Evolutionary conservation across 2,329 filamentous ascomycete genomes (phyloP), one percentile per base, ranked within the genome.

Genomic region (Calonectria ilicicola): DNA sequence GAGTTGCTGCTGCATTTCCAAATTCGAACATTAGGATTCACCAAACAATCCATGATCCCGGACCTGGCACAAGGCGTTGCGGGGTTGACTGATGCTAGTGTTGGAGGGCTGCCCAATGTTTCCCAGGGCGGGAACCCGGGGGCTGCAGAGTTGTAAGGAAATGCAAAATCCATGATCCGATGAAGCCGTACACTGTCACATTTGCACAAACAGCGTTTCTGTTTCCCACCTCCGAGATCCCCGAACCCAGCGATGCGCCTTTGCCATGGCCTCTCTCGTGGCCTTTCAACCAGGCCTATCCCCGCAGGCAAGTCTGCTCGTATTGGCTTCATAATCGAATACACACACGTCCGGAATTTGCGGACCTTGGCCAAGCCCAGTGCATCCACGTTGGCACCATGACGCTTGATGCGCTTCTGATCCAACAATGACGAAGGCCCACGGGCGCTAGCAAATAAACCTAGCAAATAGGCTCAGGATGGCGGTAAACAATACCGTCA

Each of bases 81-180:
- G 77, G 77, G 77, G 77, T 78, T 75, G 72, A 68, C 73, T 67
- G 71, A 72, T 78, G 72, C 73, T 78, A 77, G 73, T 75, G 77
- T 65, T 74, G 69, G 29, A 38, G 62, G 69, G 67, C 70, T 27
- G 23, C 32, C 23, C 77, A 76, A 70, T 42, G 62, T 49, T 72
- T 74, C 73, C 75, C 72, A 72, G 79, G 71, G 68, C 65, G 72
- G 69, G 47, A 77, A 77, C 49, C 72, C 75, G 70, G 73, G 67
- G 58, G 40, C 27, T 23, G 47, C 23, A 49, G 35, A 32, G 49
- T 23, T 40, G 40, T 44, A 58, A 53, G 58, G 17, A 53, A 42
- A 42, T 42, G 32, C 21, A 19, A 60, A 60, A 72, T 46, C 44
- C 53, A 23, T 47, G 27, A 65, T 65, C 67, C 49, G 67, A 64